A percentile compares a stretch with the other conserved stretches of the same genome.
Evolutionary conservation across 2,329 filamentous ascomycete genomes (phyloP).

Genomic region (Herpotrichia juniperi): DNA sequence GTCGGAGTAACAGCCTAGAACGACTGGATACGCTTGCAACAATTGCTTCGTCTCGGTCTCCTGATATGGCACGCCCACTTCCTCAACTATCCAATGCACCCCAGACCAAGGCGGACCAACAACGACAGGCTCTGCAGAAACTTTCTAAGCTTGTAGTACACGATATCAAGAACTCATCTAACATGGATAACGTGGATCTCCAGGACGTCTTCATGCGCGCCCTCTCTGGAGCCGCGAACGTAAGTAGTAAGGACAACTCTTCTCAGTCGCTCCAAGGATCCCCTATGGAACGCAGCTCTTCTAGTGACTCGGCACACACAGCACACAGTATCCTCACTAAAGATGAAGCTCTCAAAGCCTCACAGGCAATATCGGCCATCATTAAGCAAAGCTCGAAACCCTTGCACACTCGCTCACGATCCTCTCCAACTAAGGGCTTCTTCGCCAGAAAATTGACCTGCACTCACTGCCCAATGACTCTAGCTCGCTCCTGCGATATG

Average conservation of each 20-base stretch:
- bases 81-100: constrained; percentile 24
- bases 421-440: constrained; percentile 20
- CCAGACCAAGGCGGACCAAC: constrained; percentile 41
- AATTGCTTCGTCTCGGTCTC: constrained; percentile 11
- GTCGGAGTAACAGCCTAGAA: neutral
- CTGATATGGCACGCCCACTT: constrained; percentile 1
- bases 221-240: constrained; percentile 12
- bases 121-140: constrained; percentile 29
- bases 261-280: neutral
- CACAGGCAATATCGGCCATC: constrained; percentile 31
- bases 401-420: constrained; percentile 5
- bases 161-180: constrained; percentile 21
- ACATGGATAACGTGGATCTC: constrained; percentile 24
- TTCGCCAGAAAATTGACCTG: constrained; percentile 23
- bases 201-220: constrained; percentile 29
- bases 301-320: neutral
- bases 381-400: constrained; percentile 26
- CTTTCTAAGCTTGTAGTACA: constrained; percentile 25
- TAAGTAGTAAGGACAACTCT: constrained; percentile 6
- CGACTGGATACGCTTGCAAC: constrained; percentile 14
- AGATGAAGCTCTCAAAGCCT: constrained; percentile 26
- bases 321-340: constrained; percentile 20
- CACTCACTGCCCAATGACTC: constrained; percentile 22
- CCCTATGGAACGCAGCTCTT: neutral
- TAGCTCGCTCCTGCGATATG: constrained; percentile 48